phyloP scores from a whole-genome alignment of 2,329 filamentous ascomycete genomes.

The Pseudopyricularia cyperi region DNA sequence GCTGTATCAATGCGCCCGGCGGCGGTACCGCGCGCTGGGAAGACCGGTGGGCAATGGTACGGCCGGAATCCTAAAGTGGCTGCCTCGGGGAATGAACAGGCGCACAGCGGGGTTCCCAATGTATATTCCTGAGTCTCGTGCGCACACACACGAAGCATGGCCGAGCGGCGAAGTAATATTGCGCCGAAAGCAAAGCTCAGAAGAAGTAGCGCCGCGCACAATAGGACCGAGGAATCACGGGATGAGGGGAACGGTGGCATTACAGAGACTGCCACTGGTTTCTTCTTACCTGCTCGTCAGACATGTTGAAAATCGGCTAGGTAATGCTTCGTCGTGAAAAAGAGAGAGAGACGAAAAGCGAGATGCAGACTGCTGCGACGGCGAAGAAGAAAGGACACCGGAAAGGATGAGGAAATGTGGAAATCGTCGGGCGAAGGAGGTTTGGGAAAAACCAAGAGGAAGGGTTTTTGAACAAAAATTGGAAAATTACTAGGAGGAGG shows the following conservation, averaged over 20 bases:
- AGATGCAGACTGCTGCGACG: not conserved
- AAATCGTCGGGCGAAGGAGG: not conserved
- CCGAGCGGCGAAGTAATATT: not conserved
- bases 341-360: not conserved
- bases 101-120: not conserved
- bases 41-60: not conserved
- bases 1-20: not conserved
- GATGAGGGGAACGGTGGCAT: not conserved
- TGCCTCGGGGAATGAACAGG: not conserved
- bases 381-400: not conserved
- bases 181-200: not conserved
- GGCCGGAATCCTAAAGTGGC: not conserved
- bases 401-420: not conserved
- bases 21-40: not conserved
- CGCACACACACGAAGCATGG: not conserved
- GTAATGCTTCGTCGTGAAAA: conserved; percentile 1
- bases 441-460: not conserved
- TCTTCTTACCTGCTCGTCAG: conserved; percentile 3
- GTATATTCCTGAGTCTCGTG: not conserved
- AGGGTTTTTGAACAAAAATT: conserved; percentile 3
- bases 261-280: not conserved
- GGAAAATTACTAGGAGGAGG: conserved; percentile 3
- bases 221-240: not conserved
- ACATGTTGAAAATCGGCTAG: conserved; percentile 2
- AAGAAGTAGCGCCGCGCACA: not conserved